Evolutionary conservation across 2,329 filamentous ascomycete genomes (phyloP), one percentile per base, ranked within the genome.

Genomic region (Nannizziopsis barbatae): DNA sequence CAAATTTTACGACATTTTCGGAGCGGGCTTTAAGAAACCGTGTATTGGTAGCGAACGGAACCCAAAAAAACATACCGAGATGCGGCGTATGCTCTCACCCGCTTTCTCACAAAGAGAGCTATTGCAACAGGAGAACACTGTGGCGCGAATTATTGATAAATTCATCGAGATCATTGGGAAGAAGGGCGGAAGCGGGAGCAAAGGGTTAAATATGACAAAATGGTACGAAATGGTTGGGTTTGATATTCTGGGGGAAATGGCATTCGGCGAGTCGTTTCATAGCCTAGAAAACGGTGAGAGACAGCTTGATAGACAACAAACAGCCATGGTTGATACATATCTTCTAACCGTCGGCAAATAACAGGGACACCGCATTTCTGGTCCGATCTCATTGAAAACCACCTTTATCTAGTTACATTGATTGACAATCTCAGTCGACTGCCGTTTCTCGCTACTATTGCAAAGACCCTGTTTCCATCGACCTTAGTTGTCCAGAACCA

Each of bases 201-300:
- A 52, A 1, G 41, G 53, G 1, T 52, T 64, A 8, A 55, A 67
- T 36, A 55, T 69, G 46, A 54, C 52, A 3, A 53, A 55, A 5
- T 70, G 63, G 61, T 60, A 58, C 39, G 65, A 65, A 20, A 66
- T 22, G 17, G 15, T 35, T 18, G 40, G 63, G 1, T 70, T 70
- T 45, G 66, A 71, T 46, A 60, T 70, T 14, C 63, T 71, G 36
- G 66, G 66, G 0, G 65, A 71, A 30, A 47, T 71, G 1, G 57
- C 62, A 0, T 70, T 71, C 42, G 67, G 68, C 0, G 62, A 69
- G 31, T 50, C 60, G 1, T 72, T 71, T 50, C 57, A 60, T 12
- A 68, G 65, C 39, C 53, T 73, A 2, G 53, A 60, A 20, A 58
- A 59, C 3, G 58, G 56, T 1, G 56, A 62, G 10, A n/a, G 30